These are phyloP conservation scores for Vitis hybrid DNA, from an alignment of 177 flowering plant species.

Conservation along the genomic window DNA sequence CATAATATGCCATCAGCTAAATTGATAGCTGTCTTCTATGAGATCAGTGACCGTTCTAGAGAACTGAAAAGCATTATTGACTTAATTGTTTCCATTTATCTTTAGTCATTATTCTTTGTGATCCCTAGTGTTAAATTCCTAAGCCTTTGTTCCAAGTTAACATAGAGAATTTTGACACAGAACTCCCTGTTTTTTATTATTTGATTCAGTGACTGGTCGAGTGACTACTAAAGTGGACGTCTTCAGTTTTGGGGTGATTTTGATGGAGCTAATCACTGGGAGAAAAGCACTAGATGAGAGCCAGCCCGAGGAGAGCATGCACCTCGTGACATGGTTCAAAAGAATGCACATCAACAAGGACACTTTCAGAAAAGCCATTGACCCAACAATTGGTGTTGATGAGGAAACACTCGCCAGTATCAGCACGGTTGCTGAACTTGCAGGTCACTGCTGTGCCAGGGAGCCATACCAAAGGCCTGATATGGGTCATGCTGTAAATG, in stretches of 20 bases:
- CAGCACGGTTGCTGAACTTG: slow-evolving; percentile 82
- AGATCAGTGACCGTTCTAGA: too few relatives aligned
- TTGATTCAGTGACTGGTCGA: slow-evolving; percentile 76
- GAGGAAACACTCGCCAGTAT: slow-evolving; percentile 75
- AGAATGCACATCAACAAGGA: slow-evolving; percentile 84
- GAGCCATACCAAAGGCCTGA: slow-evolving; percentile 97
- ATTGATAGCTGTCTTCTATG: too few relatives aligned
- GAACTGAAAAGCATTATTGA: too few relatives aligned
- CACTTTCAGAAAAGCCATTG: slow-evolving; percentile 69
- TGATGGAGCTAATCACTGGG: slow-evolving; percentile 92
- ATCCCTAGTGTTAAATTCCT: too few relatives aligned
- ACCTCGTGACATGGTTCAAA: slow-evolving; percentile 92
- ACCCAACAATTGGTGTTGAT: slow-evolving; percentile 66
- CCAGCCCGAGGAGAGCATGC: slow-evolving; percentile 91
- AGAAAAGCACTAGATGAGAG: slow-evolving; percentile 86
- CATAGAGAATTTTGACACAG: too few relatives aligned
- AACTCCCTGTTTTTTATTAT: neutral
- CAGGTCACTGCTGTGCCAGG: slow-evolving; percentile 93
- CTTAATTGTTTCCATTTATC: too few relatives aligned
- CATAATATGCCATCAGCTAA: too few relatives aligned
- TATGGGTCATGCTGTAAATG: slow-evolving; percentile 95
- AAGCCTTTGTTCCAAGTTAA: too few relatives aligned
- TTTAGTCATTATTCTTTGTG: too few relatives aligned
- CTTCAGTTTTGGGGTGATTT: slow-evolving; percentile 89
- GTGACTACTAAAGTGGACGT: slow-evolving; percentile 94